phyloP scores from a whole-genome alignment of 441 rosid species.

The Adansonia grandidieri region DNA sequence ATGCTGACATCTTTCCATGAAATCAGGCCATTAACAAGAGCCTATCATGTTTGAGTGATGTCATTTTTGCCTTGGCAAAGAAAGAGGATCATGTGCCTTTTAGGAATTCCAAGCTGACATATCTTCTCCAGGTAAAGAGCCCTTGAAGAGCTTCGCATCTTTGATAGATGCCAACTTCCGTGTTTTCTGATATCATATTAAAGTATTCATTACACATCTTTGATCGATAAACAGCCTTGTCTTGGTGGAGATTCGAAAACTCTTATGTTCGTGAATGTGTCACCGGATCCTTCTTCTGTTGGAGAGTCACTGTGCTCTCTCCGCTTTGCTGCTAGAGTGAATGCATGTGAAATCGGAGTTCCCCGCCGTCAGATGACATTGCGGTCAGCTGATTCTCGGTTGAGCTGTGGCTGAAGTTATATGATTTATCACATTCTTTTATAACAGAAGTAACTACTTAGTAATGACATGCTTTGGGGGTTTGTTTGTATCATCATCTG shows the following conservation, averaged over 20 bases:
- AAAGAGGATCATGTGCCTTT: constrained; percentile 98
- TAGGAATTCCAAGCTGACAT: constrained; percentile 90
- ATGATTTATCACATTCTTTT: not conserved
- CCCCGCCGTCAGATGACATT: constrained; percentile 75
- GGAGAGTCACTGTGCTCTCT: constrained; percentile 96
- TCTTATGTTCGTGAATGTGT: constrained; percentile 88
- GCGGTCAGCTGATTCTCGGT: constrained; percentile 57
- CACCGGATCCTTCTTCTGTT: constrained; percentile 83
- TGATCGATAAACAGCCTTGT: constrained; percentile 74
- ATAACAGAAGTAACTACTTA: constrained; percentile 13
- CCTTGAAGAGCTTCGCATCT: not conserved
- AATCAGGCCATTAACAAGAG: constrained; percentile 93
- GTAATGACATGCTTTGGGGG: not conserved
- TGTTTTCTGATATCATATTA: not conserved
- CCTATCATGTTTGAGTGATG: constrained; percentile 81
- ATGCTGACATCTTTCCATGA: constrained; percentile 2
- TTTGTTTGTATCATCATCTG: constrained; percentile 1
- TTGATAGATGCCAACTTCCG: not conserved
- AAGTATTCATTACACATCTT: not conserved
- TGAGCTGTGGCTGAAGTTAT: constrained; percentile 14
- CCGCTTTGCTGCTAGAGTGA: constrained; percentile 93
- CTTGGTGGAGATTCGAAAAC: constrained; percentile 98
- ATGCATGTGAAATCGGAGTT: constrained; percentile 93
- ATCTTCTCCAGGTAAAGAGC: constrained; percentile 83
- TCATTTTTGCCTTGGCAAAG: constrained; percentile 89